Conservation (phyloP, 495 filamentous ascomycete species). For the Podospora sp. region DNA sequence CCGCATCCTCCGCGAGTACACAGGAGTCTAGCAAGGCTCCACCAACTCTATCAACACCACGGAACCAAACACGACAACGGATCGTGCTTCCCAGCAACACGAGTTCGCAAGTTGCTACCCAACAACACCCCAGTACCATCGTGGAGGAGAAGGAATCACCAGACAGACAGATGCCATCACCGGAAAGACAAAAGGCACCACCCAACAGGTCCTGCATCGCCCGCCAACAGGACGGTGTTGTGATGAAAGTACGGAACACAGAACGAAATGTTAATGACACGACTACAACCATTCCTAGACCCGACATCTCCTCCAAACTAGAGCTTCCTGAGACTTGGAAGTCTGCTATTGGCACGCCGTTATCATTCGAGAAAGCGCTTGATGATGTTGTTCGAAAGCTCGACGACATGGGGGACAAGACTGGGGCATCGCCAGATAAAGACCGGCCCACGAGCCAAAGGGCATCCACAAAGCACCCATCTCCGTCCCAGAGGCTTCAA, state of each 20-base stretch:
- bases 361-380: conserved; percentile 42
- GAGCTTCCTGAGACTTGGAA: conserved; percentile 40
- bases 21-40: conserved; percentile 10
- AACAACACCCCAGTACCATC: conserved; percentile 29
- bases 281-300: conserved; percentile 1
- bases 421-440: conserved; percentile 7
- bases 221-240: neutral
- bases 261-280: conserved; percentile 1
- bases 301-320: conserved; percentile 21
- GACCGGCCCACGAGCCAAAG: neutral
- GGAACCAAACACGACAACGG: conserved; percentile 19
- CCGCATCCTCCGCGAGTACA: neutral
- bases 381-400: conserved; percentile 41
- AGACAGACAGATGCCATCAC: conserved; percentile 21
- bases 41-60: conserved; percentile 17
- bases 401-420: conserved; percentile 33
- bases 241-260: conserved; percentile 2
- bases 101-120: conserved; percentile 10
- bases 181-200: conserved; percentile 14
- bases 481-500: conserved; percentile 25
- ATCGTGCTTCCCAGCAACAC: conserved; percentile 14
- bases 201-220: neutral
- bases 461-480: conserved; percentile 15
- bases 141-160: conserved; percentile 38
- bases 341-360: conserved; percentile 35